These are phyloP conservation scores for Beauveria asiatica DNA, from an alignment of 2,329 filamentous ascomycete species.

Conservation along the genomic window DNA sequence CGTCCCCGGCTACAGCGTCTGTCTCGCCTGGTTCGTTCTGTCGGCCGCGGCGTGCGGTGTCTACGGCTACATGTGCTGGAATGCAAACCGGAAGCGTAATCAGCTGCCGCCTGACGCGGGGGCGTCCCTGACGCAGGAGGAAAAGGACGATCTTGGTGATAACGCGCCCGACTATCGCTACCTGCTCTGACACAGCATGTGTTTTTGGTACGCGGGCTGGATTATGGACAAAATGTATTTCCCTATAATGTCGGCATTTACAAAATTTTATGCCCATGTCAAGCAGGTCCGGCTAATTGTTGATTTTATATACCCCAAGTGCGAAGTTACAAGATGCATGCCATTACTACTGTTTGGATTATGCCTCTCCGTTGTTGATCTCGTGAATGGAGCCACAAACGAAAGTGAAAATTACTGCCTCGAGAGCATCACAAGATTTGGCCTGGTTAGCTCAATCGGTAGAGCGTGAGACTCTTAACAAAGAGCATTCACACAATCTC, in stretches of 20 bases:
- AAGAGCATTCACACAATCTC: slow-evolving; percentile 27
- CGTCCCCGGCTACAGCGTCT: slow-evolving; percentile 67
- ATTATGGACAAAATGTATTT: background rate
- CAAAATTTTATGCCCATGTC: background rate
- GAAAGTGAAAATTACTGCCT: too few species aligned
- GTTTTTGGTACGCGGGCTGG: background rate
- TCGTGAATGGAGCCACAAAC: too few species aligned
- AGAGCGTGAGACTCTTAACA: slow-evolving; percentile 61
- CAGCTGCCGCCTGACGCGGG: slow-evolving; percentile 27
- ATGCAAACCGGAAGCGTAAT: slow-evolving; percentile 53
- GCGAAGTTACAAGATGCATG: background rate
- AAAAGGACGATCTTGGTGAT: slow-evolving; percentile 54
- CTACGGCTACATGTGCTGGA: slow-evolving; percentile 51
- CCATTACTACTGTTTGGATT: background rate
- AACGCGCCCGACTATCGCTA: slow-evolving; percentile 53
- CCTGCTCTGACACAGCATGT: slow-evolving; percentile 32
- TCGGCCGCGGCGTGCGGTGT: slow-evolving; percentile 51
- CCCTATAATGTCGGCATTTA: background rate
- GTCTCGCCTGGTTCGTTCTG: slow-evolving; percentile 63
- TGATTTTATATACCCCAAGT: slow-evolving; percentile 4
- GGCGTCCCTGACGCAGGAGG: slow-evolving; percentile 44
- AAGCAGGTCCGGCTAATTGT: background rate
- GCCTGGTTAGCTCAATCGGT: slow-evolving; percentile 61
- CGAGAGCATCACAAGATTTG: background rate
- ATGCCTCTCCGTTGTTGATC: background rate